Evolutionary conservation across 202 grass and related monocot species (phyloP).

Genomic region (Cymbopogon flexuosus): DNA sequence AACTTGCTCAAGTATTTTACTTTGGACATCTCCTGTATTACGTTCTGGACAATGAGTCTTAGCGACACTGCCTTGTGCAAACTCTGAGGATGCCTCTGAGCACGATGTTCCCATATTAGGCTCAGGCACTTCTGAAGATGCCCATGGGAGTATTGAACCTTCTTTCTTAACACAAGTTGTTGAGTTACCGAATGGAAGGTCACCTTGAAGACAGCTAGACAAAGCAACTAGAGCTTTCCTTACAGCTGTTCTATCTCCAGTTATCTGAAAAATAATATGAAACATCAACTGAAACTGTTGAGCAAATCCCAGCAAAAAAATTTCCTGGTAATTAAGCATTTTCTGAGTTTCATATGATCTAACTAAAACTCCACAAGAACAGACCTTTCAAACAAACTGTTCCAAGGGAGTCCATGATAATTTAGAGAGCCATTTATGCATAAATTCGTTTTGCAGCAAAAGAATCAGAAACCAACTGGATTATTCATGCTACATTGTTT

Average conservation of each 20-base stretch:
- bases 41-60: background rate
- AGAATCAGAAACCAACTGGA: background rate
- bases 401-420: background rate
- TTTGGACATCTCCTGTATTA: slow-evolving; percentile 22
- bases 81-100: slow-evolving; percentile 31
- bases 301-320: background rate
- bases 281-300: background rate
- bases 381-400: background rate
- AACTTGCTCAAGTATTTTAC: slow-evolving; percentile 24
- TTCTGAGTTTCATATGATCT: background rate
- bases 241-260: slow-evolving; percentile 33
- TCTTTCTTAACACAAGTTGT: slow-evolving; percentile 12
- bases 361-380: background rate
- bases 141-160: background rate
- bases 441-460: background rate
- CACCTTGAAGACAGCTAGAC: slow-evolving; percentile 42
- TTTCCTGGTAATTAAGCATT: background rate
- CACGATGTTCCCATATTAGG: background rate
- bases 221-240: slow-evolving; percentile 43
- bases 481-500: background rate
- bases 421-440: background rate
- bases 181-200: background rate
- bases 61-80: slow-evolving; percentile 18
- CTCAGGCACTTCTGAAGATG: slow-evolving; percentile 26
- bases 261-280: slow-evolving; percentile 32